These are phyloP conservation scores for Triticum dicoccoides DNA, from an alignment of 176 grass and related monocot genomes.

Conservation along the genomic window DNA sequence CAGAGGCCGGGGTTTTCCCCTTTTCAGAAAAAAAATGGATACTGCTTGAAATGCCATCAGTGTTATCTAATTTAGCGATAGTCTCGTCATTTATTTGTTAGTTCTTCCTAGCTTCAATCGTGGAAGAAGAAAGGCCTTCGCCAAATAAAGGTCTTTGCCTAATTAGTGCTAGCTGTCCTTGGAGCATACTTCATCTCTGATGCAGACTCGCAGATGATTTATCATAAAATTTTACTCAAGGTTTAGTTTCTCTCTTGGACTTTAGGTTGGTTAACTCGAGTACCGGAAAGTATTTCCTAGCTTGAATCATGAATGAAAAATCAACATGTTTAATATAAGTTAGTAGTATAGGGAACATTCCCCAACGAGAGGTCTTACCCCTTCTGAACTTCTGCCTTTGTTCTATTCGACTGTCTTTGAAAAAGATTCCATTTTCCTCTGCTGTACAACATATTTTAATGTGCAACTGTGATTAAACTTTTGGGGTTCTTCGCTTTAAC, in stretches of 20 bases:
- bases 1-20: too few relatives aligned
- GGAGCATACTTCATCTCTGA: neutral
- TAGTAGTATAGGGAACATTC: conserved; percentile 18
- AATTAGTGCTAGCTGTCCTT: neutral
- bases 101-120: neutral
- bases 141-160: neutral
- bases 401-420: neutral
- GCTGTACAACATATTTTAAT: conserved; percentile 4
- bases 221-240: neutral
- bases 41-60: neutral
- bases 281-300: neutral
- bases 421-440: conserved; percentile 13
- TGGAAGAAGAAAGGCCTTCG: neutral
- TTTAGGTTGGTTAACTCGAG: neutral
- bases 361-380: conserved; percentile 6
- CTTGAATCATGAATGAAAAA: neutral
- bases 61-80: neutral
- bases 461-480: conserved; percentile 28
- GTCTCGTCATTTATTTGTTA: neutral
- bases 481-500: conserved; percentile 9
- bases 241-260: neutral
- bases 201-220: neutral
- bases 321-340: conserved; percentile 12
- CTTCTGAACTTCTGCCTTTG: neutral
- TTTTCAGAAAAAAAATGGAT: neutral